Evolutionary conservation across 495 filamentous ascomycete species (phyloP), one percentile per base, ranked within the genome.

Genomic region (Cercophora newfieldiana): DNA sequence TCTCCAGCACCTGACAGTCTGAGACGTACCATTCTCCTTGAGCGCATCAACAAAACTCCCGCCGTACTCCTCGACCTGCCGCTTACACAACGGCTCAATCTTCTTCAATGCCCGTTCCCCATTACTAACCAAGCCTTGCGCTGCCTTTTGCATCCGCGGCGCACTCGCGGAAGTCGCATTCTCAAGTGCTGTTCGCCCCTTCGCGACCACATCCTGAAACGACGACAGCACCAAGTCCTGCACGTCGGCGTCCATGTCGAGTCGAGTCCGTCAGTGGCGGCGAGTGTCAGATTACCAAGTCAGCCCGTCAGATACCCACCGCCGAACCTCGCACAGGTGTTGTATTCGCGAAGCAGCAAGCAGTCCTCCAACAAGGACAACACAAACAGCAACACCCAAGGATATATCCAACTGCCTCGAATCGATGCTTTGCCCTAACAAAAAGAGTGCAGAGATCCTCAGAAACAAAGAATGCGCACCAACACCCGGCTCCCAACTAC

Each of bases 71-170:
- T 80, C 77, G 49, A 73, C 63, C 49, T 75, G 75, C 59, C 73
- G 78, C 65, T 68, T 74, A 66, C 77, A 79, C 26, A 79, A 61
- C 14, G 79, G 79, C 64, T 81, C 78, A 55, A 81, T 77, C 66
- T 72, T 76, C 69, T 80, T 80, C 65, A 81, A 60, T 2, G 77
- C 77, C 44, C 76, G 71, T 57, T 81, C 77, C 44, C 76, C 78
- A 64, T 78, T 77, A 58, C 69, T 76, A 16, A 77, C 68, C 59
- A 81, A 66, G 22, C 63, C 72, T 64, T 79, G 77, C 18, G 77
- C 75, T 47, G 74, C 76, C 70, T 77, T 81, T 55, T 72, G 71
- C 79, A 80, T 81, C 48, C 71, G 71, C 50, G 76, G 61, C 26
- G 67, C 55, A 66, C 68, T 70, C 18, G 73, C 72, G 26, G 70